Evolutionary conservation across 2,329 filamentous ascomycete genomes (phyloP), one percentile per base, ranked within the genome.

Genomic region (Exophiala alcalophila): DNA sequence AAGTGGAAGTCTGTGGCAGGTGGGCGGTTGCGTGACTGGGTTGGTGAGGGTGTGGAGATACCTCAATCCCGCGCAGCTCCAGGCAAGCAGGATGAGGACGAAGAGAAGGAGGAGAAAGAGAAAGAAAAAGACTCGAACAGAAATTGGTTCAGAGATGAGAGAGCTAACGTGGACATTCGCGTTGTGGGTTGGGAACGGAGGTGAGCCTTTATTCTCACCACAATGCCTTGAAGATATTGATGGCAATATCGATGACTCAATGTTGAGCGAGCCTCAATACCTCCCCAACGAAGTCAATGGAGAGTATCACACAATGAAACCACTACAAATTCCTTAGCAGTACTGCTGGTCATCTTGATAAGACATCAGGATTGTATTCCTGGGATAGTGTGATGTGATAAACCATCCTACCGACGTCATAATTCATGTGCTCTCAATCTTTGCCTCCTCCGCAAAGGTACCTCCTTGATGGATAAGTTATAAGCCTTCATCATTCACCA

Each of bases 121-220:
- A 55, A 66, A 27, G 29, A 40, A 6, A 16, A 32, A 1, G 21
- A 33, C 4, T 4, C 49, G 56, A 34, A 63, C 69, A 53, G 56
- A 66, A 32, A 11, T 25, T 67, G 68, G 15, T 64, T 61, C 41
- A 68, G 68, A 62, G 73, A 67, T 57, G 66, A 67, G 39, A 70
- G 73, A 19, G 71, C 71, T 6, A 67, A 74, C 32, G 64, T 73
- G 19, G 67, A 68, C 19, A 66, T 74, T 30, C 68, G 71, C 59
- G 62, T 76, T 50, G 60, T 71, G 42, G 68, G 68, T 8, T 71
- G 63, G 61, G 66, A 70, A 52, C 60, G 59, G 47, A 24, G 45
- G n/a, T 40, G 25, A 40, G n/a, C n/a, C n/a, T n/a, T n/a, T n/a
- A n/a, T n/a, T n/a, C n/a, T n/a, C n/a, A n/a, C n/a, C n/a, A n/a